These are phyloP conservation scores for Achaetomiella virescens DNA, from an alignment of 495 filamentous ascomycete species.

Conservation along the genomic window DNA sequence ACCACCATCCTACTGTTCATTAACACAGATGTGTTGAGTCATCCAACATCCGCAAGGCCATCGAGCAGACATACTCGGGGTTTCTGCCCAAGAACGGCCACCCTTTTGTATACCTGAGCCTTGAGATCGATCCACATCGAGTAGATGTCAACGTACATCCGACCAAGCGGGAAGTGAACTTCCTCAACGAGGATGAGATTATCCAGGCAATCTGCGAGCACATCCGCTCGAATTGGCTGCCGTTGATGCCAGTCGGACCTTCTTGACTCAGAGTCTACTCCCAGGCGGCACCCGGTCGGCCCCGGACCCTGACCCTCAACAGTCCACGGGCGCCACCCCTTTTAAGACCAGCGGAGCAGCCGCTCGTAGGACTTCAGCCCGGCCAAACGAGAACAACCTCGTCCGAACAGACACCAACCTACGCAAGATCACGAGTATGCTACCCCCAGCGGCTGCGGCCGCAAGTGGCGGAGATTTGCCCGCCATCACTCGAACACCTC, in stretches of 20 bases:
- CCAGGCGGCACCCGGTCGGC: constrained; percentile 52
- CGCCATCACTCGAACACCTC: background rate
- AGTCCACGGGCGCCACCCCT: constrained; percentile 24
- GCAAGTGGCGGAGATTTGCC: background rate
- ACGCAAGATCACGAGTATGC: constrained; percentile 95
- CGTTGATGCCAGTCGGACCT: constrained; percentile 92
- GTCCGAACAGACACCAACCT: constrained; percentile 84
- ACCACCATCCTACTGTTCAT: constrained; percentile 90
- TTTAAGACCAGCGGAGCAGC: constrained; percentile 36
- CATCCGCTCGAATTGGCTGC: constrained; percentile 74
- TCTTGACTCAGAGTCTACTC: constrained; percentile 86
- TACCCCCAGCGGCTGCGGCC: constrained; percentile 44
- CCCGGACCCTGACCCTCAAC: constrained; percentile 26
- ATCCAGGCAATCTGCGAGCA: constrained; percentile 81
- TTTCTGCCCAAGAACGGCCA: constrained; percentile 95
- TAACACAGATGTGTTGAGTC: constrained; percentile 95
- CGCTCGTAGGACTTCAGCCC: constrained; percentile 40
- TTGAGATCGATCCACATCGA: constrained; percentile 87
- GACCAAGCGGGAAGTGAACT: constrained; percentile 96
- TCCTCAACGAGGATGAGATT: constrained; percentile 96
- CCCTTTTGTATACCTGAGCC: constrained; percentile 86
- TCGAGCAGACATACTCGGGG: constrained; percentile 84
- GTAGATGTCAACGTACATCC: constrained; percentile 99
- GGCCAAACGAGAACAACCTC: constrained; percentile 80
- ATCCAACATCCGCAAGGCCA: constrained; percentile 74